Evolutionary conservation across 305 asterid species (phyloP).

Genomic region (Fraxinus ornus): DNA sequence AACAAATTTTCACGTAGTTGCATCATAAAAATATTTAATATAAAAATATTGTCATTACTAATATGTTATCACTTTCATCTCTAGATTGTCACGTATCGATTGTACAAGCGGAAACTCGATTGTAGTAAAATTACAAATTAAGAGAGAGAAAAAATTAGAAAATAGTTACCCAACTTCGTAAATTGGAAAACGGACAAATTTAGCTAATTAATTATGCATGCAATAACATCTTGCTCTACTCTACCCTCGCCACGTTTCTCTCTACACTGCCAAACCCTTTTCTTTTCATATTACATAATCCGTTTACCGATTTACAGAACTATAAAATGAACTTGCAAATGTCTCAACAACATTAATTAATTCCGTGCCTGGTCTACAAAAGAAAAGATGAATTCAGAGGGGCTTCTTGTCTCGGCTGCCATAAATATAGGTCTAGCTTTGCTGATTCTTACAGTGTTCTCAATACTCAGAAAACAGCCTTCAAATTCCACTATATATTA

Average conservation of each 20-base stretch:
- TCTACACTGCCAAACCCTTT: background rate
- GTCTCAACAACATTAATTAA: background rate
- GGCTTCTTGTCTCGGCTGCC: slow-evolving; percentile 65
- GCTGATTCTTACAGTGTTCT: slow-evolving; percentile 59
- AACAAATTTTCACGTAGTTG: too few species aligned
- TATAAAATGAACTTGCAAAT: background rate
- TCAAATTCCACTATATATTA: slow-evolving; percentile 62
- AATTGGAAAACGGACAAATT: background rate
- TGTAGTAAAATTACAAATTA: background rate
- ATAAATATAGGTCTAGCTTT: slow-evolving; percentile 74
- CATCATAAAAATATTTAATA: background rate
- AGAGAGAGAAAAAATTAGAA: too few species aligned
- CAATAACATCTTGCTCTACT: slow-evolving; percentile 25
- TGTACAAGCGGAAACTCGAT: background rate
- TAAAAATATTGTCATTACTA: too few species aligned
- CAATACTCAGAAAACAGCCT: slow-evolving; percentile 65
- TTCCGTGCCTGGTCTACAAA: background rate
- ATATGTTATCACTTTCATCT: background rate
- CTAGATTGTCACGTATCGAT: background rate
- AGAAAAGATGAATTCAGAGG: slow-evolving; percentile 57
- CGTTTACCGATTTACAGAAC: background rate
- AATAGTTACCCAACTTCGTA: background rate
- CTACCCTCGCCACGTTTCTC: slow-evolving; percentile 40
- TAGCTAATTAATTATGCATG: slow-evolving; percentile 13
- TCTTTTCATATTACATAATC: background rate